A percentile compares a stretch with the other conserved stretches of the same genome.
phyloP scores from a whole-genome alignment of 2,329 filamentous ascomycete genomes.

The Phialophora expanda region DNA sequence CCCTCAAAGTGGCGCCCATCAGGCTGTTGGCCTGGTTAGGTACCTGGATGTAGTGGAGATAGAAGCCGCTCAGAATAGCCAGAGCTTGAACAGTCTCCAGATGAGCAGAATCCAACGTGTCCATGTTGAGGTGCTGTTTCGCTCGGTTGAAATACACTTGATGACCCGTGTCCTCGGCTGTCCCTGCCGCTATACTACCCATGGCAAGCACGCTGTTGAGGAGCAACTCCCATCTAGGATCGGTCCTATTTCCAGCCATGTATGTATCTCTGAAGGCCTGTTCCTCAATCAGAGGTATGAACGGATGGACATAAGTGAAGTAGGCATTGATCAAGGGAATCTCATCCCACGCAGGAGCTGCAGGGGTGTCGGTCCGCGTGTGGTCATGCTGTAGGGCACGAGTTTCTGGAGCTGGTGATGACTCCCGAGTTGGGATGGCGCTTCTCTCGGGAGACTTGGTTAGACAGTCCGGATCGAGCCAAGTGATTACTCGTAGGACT shows the following conservation, averaged over 20 bases:
- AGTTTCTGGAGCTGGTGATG: constrained; percentile 46
- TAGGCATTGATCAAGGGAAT: constrained; percentile 75
- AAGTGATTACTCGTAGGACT: constrained; percentile 71
- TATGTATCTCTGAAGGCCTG: constrained; percentile 70
- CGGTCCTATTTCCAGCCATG: constrained; percentile 65
- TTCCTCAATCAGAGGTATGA: constrained; percentile 76
- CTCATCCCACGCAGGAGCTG: constrained; percentile 66
- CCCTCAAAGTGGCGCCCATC: constrained; percentile 71
- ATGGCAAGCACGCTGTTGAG: constrained; percentile 79
- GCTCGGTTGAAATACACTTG: constrained; percentile 70
- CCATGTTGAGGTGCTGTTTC: constrained; percentile 69
- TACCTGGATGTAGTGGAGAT: constrained; percentile 77
- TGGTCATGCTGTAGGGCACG: constrained; percentile 48
- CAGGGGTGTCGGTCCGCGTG: constrained; percentile 54
- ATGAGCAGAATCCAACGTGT: constrained; percentile 71
- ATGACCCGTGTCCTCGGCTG: constrained; percentile 67
- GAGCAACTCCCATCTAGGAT: constrained; percentile 72
- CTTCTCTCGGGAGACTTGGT: constrained; percentile 50
- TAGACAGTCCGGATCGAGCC: constrained; percentile 58
- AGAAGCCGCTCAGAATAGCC: constrained; percentile 74
- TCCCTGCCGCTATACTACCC: constrained; percentile 72
- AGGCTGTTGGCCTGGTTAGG: constrained; percentile 78
- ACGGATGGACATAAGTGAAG: constrained; percentile 73
- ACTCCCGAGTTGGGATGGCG: constrained; percentile 44
- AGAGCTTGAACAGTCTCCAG: constrained; percentile 76